Evolutionary conservation across 2,329 filamentous ascomycete species (phyloP).

Genomic region (Cercospora brassicicola): DNA sequence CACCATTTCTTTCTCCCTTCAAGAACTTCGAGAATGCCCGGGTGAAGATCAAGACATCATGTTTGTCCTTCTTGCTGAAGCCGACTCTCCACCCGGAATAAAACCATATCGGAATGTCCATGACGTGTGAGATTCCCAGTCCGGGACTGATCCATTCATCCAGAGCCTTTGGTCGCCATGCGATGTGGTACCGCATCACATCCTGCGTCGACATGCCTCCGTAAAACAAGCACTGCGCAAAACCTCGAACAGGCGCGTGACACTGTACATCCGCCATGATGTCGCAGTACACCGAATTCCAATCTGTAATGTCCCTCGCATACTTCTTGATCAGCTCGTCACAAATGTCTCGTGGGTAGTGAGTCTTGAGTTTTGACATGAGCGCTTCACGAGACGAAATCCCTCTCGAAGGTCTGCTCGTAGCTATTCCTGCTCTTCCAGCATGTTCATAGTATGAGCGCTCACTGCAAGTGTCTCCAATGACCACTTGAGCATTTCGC

Average conservation of each 20-base stretch:
- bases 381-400: slow-evolving; percentile 18
- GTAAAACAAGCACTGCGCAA: slow-evolving; percentile 21
- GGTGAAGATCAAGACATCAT: slow-evolving; percentile 22
- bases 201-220: slow-evolving; percentile 26
- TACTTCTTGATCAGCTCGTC: slow-evolving; percentile 19
- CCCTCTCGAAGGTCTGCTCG: slow-evolving; percentile 1
- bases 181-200: slow-evolving; percentile 24
- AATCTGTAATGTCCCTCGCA: slow-evolving; percentile 20
- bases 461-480: slow-evolving; percentile 22
- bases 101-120: slow-evolving; percentile 24
- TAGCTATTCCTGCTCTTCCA: slow-evolving; percentile 3
- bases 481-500: slow-evolving; percentile 21
- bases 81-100: slow-evolving; percentile 23
- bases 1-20: slow-evolving; percentile 14
- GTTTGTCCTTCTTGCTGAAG: slow-evolving; percentile 21
- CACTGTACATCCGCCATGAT: slow-evolving; percentile 28
- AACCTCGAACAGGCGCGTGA: slow-evolving; percentile 22
- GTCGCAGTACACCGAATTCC: slow-evolving; percentile 22
- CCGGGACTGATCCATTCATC: slow-evolving; percentile 15
- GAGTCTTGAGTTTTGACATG: slow-evolving; percentile 14
- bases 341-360: slow-evolving; percentile 20
- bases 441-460: slow-evolving; percentile 15
- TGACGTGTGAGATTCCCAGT: slow-evolving; percentile 16
- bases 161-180: slow-evolving; percentile 18
- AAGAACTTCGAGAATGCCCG: slow-evolving; percentile 21